phyloP scores from a whole-genome alignment of 139 green algal species.

The Asterochloris sp. region DNA sequence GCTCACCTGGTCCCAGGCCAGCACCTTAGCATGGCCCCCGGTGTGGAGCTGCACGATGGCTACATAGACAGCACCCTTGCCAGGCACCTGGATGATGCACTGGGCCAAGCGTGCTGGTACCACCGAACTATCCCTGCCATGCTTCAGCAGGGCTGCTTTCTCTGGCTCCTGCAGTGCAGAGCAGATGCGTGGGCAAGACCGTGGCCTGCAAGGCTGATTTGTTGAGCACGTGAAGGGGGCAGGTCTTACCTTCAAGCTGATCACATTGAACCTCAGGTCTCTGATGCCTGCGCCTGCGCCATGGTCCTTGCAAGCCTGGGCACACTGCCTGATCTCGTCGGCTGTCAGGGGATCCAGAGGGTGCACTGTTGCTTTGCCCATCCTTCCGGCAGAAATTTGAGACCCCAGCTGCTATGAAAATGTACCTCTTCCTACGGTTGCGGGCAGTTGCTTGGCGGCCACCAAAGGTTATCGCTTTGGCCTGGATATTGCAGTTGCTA shows the following conservation, averaged over 20 bases:
- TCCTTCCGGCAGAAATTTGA: too few relatives aligned
- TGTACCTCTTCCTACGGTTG: too few relatives aligned
- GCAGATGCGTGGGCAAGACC: background rate
- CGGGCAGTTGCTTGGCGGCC: too few relatives aligned
- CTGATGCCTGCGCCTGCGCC: background rate
- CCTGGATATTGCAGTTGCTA: too few relatives aligned
- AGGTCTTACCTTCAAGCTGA: slow-evolving; percentile 28
- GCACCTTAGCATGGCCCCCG: too few relatives aligned
- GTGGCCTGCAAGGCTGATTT: background rate
- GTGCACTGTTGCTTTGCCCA: slow-evolving; percentile 1
- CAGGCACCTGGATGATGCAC: background rate
- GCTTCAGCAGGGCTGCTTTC: background rate
- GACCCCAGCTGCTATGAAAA: too few relatives aligned
- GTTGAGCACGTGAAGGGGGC: background rate
- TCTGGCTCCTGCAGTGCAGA: background rate
- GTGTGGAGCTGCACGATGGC: too few relatives aligned
- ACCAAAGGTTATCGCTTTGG: too few relatives aligned
- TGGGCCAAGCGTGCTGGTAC: background rate
- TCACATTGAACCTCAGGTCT: slow-evolving; percentile 36
- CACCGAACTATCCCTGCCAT: background rate
- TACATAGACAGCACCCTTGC: background rate
- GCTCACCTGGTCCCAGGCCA: too few relatives aligned
- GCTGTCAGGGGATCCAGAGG: slow-evolving; percentile 33
- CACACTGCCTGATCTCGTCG: slow-evolving; percentile 28
- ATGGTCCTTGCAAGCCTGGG: background rate